phyloP scores from a whole-genome alignment of 495 filamentous ascomycete genomes.

The Talaromyces wortmannii region DNA sequence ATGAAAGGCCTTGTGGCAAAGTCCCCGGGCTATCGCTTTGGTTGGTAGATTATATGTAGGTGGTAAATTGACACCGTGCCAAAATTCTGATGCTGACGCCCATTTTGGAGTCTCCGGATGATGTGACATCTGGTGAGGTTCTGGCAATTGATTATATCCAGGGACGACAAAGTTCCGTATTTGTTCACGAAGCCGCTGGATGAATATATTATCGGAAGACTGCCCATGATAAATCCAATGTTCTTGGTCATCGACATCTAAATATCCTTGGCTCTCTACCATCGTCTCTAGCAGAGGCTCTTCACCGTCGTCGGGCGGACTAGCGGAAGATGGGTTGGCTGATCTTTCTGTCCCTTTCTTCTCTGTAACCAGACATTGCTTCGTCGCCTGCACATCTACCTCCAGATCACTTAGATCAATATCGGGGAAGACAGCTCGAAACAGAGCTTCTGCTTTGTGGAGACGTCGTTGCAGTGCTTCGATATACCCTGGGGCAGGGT shows the following conservation, averaged over 20 bases:
- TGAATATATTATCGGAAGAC: constrained; percentile 84
- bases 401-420: constrained; percentile 72
- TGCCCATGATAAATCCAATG: constrained; percentile 94
- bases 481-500: constrained; percentile 90
- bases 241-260: constrained; percentile 87
- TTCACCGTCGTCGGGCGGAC: constrained; percentile 34
- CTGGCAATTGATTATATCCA: constrained; percentile 21
- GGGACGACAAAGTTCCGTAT: constrained; percentile 56
- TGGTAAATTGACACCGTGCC: constrained; percentile 21
- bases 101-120: constrained; percentile 71
- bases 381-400: too few relatives aligned
- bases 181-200: constrained; percentile 77
- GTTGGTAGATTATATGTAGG: constrained; percentile 65
- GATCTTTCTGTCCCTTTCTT: too few relatives aligned
- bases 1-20: constrained; percentile 76
- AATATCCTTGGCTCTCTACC: constrained; percentile 81
- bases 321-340: too few relatives aligned
- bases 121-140: constrained; percentile 28
- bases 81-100: constrained; percentile 48
- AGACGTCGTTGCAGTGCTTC: constrained; percentile 82
- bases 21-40: constrained; percentile 55
- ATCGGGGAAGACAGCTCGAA: constrained; percentile 75
- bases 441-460: constrained; percentile 73
- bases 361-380: too few relatives aligned
- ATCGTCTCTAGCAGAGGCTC: constrained; percentile 88